Evolutionary conservation across 2,329 filamentous ascomycete genomes (phyloP).

Genomic region (Rhynchosporium agropyri): DNA sequence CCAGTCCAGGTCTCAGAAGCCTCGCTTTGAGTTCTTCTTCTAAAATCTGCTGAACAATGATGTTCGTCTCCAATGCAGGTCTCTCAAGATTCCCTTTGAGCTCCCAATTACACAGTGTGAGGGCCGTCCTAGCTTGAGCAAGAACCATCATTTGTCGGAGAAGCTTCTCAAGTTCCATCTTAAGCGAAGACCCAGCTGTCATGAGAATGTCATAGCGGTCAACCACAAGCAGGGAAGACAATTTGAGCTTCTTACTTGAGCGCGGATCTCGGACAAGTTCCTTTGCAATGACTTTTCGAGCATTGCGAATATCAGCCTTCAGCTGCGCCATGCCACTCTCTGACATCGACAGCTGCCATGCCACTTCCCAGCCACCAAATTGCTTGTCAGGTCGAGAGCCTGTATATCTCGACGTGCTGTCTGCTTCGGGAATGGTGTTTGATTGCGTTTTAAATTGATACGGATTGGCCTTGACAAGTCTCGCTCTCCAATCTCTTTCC

Average conservation of each 20-base stretch:
- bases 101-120: not conserved
- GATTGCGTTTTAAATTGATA: no score
- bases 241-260: not conserved
- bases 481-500: not conserved
- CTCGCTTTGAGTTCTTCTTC: not conserved
- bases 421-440: no score
- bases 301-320: not conserved
- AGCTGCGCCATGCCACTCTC: not conserved
- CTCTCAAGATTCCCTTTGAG: not conserved
- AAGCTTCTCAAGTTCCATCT: not conserved
- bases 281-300: not conserved
- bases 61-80: not conserved
- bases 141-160: not conserved
- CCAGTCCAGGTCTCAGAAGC: not conserved
- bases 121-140: not conserved
- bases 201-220: not conserved
- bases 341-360: not conserved
- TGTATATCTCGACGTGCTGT: not conserved
- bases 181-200: not conserved
- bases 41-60: conserved; percentile 1
- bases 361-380: conserved; percentile 2
- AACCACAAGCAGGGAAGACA: not conserved
- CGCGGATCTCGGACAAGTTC: not conserved
- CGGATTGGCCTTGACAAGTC: no score
- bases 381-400: not conserved